Evolutionary conservation across 1,139 yeast species (phyloP).

Genomic region (Trichomonascaceae sp.): DNA sequence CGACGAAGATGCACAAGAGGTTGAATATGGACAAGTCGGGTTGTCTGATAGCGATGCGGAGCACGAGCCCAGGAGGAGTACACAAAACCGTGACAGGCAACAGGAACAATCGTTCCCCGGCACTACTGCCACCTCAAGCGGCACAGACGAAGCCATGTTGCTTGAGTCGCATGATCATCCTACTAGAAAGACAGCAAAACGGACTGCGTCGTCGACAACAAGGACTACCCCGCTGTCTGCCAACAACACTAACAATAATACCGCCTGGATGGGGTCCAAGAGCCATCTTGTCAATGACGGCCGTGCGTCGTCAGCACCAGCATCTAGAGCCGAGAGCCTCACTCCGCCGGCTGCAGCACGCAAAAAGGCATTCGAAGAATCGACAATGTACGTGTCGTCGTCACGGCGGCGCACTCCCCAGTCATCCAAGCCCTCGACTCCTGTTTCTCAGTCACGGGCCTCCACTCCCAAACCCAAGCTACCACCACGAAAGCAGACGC

Average conservation of each 20-base stretch:
- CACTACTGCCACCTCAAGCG: constrained; percentile 1
- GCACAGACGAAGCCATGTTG: constrained; percentile 8
- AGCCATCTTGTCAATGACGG: neutral
- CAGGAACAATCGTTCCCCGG: neutral
- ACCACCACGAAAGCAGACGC: constrained; percentile 16
- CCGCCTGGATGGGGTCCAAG: no score
- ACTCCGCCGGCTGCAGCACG: neutral
- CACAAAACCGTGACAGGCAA: neutral
- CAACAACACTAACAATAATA: no score
- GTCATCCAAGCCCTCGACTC: constrained; percentile 12
- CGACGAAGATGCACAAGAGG: constrained; percentile 1
- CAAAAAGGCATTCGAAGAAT: constrained; percentile 11
- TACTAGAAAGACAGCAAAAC: neutral
- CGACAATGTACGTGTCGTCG: constrained; percentile 15
- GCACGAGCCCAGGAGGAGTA: neutral
- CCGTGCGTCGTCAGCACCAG: neutral
- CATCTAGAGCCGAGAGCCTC: neutral
- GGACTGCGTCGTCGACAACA: neutral
- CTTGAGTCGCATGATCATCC: constrained; percentile 7
- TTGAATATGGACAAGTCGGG: no score
- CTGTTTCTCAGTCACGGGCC: constrained; percentile 3
- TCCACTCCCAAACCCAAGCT: constrained; percentile 7
- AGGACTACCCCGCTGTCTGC: neutral
- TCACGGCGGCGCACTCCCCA: constrained; percentile 14
- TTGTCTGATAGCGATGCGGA: constrained; percentile 1